Percentiles rank a stretch among this genome's conserved stretches.
These are phyloP conservation scores for Kodamaea jinghongensis DNA, from an alignment of 805 yeast genomes.

Conservation along the genomic window DNA sequence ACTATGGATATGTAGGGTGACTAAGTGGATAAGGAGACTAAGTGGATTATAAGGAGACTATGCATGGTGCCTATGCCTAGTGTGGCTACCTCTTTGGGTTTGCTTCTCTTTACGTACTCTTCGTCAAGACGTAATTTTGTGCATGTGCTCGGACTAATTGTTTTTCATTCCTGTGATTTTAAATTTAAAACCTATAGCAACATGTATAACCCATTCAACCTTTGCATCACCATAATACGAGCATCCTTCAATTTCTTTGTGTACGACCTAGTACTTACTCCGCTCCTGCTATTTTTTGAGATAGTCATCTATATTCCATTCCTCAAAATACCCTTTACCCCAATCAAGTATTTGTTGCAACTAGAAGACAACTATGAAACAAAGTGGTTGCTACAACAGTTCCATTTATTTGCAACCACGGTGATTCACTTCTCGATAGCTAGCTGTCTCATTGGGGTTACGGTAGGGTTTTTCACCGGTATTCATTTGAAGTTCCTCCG, in stretches of 20 bases:
- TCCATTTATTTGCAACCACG: constrained; percentile 8
- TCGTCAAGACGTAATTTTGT: no score
- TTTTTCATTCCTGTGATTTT: neutral
- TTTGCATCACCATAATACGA: neutral
- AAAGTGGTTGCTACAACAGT: constrained; percentile 12
- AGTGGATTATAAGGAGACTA: no score
- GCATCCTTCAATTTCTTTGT: neutral
- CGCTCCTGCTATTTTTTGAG: constrained; percentile 9
- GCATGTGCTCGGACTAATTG: constrained; percentile 1
- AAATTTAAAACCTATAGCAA: neutral
- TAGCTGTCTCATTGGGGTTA: constrained; percentile 10
- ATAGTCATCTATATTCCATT: constrained; percentile 13
- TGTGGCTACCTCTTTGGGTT: no score
- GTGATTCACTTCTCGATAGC: constrained; percentile 11
- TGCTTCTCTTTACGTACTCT: no score
- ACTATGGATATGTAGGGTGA: no score
- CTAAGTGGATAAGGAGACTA: no score
- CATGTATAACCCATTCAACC: constrained; percentile 7
- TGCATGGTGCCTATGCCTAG: no score
- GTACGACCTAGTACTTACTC: constrained; percentile 6
- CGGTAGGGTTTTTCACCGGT: constrained; percentile 11
- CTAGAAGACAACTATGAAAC: constrained; percentile 9
- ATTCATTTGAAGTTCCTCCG: constrained; percentile 9
- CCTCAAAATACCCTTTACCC: constrained; percentile 12
- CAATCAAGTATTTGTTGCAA: constrained; percentile 12